Base-by-base conservation (phyloP, 176 grass and related monocot genomes). In the Triticum monococcum region DNA sequence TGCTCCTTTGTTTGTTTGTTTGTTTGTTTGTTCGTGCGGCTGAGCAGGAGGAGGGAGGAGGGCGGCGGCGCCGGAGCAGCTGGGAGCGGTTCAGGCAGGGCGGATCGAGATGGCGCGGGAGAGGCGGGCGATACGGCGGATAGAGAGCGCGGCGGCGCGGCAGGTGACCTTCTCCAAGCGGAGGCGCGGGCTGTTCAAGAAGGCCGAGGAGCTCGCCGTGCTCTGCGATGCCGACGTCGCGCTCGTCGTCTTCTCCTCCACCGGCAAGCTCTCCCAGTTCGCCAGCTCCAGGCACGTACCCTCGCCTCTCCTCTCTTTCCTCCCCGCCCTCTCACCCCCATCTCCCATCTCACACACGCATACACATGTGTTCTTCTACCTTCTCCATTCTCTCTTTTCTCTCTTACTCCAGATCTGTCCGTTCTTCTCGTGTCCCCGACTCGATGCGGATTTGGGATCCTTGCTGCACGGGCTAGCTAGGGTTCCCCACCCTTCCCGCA, bases 111-210 rank as follows among this genome's bases (percentile, higher is more conserved):
- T 98, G 95, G 91, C 89, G 87, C 84, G 93, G 83, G 95, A 97
- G 95, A 92, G 86, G 89, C 85, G 93, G 80, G 81, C 83, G 86
- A 91, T 98, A 84, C 81, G 89, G 77, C 83, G 90, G 83, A 95
- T 98, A 63, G 93, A 95, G 82, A 98, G 86, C 91, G 87, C 87
- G 59, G 85, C 95, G 36, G 95, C 95, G 70, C 85, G 95, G 87
- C 95, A 98, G 91, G 95, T 98, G 9, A 98, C 91, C 78, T 98
- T 92, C 87, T 98, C 95, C 22, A 95, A 98, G 93, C 73, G 95
- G 60, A 88, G 93, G 41, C 88, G 93, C 76, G 95, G 95, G 57
- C 84, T 98, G 80, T 95, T 90, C 92, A 97, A 97, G 90, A 97
- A 97, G 87, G 95, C 95, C 65, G 92, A 97, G 87, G 95, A 97